Evolutionary conservation across 768 basidiomycete genomes (phyloP).

Genomic region (Sistotremastrum niveocremeum): DNA sequence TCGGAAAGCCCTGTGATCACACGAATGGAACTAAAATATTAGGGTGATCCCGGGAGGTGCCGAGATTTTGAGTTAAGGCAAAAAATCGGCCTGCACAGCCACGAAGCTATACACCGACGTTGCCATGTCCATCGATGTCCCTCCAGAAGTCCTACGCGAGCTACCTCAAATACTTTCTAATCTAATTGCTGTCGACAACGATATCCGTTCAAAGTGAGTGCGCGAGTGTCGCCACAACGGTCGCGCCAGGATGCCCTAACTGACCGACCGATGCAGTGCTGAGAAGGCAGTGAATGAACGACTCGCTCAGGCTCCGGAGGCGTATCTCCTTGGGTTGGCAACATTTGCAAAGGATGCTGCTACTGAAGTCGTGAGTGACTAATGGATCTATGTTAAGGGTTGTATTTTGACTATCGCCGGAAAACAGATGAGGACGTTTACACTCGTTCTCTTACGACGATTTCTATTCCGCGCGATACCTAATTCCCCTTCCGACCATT

Average conservation of each 20-base stretch:
- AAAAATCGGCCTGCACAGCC: no score
- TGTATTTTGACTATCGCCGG: background rate
- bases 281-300: conserved; percentile 75
- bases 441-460: conserved; percentile 65
- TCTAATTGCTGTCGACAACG: conserved; percentile 73
- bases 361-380: conserved; percentile 56
- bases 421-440: conserved; percentile 74
- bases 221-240: conserved; percentile 1
- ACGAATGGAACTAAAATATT: no score
- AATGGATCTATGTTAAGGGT: background rate
- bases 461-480: conserved; percentile 56
- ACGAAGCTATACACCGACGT: no score
- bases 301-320: conserved; percentile 62
- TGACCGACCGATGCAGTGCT: conserved; percentile 29
- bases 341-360: conserved; percentile 69
- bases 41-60: no score
- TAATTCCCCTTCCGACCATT: background rate
- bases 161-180: conserved; percentile 78
- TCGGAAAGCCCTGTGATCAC: no score
- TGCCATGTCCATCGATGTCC: conserved; percentile 12
- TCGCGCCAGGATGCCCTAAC: background rate
- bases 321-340: conserved; percentile 64
- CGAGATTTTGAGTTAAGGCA: no score
- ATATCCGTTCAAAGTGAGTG: conserved; percentile 55
- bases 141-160: conserved; percentile 59